A percentile compares a stretch with the other conserved stretches of the same genome.
Evolutionary conservation across 2,329 filamentous ascomycete species (phyloP).

Genomic region (Verticillium longisporum): DNA sequence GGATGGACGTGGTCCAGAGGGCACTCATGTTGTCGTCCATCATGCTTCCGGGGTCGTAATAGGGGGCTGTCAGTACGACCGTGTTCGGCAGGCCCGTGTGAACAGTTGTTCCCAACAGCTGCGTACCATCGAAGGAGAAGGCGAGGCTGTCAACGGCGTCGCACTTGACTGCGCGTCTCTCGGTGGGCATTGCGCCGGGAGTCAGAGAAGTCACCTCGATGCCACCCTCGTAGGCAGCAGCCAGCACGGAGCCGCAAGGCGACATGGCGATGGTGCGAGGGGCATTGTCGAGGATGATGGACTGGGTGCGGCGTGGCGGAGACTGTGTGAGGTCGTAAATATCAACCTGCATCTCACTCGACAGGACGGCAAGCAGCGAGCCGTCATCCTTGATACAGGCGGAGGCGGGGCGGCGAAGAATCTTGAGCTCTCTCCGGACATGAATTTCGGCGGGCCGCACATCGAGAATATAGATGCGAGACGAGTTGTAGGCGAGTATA

Average conservation of each 20-base stretch:
- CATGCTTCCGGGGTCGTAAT: constrained; percentile 66
- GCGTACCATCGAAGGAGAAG: constrained; percentile 72
- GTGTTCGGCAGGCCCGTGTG: constrained; percentile 60
- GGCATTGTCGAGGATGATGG: constrained; percentile 70
- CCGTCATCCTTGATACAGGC: constrained; percentile 77
- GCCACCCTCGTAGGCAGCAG: constrained; percentile 79
- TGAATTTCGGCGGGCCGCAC: constrained; percentile 52
- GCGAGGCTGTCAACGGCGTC: constrained; percentile 66
- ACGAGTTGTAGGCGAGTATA: constrained; percentile 77
- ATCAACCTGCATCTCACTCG: constrained; percentile 77
- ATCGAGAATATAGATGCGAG: constrained; percentile 74
- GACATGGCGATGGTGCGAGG: constrained; percentile 75
- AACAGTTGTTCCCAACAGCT: constrained; percentile 69
- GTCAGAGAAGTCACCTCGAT: constrained; percentile 79
- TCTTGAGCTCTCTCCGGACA: constrained; percentile 73
- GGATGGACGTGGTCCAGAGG: constrained; percentile 79
- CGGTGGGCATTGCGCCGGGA: constrained; percentile 54
- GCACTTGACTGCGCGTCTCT: constrained; percentile 72
- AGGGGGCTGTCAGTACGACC: constrained; percentile 72
- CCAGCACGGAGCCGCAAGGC: constrained; percentile 73
- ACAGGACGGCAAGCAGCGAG: constrained; percentile 68
- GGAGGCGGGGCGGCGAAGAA: constrained; percentile 66
- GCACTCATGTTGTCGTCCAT: constrained; percentile 63
- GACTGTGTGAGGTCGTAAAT: constrained; percentile 65
- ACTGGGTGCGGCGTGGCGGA: constrained; percentile 65